Conservation (phyloP, 352 stramenopile genomes). For the Phytophthora citricola region DNA sequence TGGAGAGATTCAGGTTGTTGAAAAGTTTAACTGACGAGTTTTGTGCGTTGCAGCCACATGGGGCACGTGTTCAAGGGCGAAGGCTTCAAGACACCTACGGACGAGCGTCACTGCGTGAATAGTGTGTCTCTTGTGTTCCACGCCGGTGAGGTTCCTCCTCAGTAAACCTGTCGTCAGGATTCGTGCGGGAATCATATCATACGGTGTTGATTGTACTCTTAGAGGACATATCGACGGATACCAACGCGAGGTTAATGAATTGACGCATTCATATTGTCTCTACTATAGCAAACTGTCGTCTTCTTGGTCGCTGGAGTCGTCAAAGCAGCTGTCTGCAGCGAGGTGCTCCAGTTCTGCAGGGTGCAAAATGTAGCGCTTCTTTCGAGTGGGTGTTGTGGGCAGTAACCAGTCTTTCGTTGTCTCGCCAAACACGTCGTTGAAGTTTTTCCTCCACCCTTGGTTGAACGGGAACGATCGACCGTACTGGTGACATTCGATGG, state of each 20-base stretch:
- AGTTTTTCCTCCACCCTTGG: conserved; percentile 68
- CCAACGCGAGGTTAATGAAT: conserved; percentile 18
- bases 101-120: conserved; percentile 93
- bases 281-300: conserved; percentile 65
- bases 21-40: conserved; percentile 8
- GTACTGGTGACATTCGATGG: conserved; percentile 84
- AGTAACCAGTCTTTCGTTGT: conserved; percentile 64
- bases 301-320: conserved; percentile 55
- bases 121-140: conserved; percentile 90
- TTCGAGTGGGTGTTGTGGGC: conserved; percentile 36
- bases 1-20: conserved; percentile 1
- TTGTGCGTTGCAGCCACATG: conserved; percentile 71
- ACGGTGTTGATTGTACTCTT: conserved; percentile 8
- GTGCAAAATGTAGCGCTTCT: conserved; percentile 41
- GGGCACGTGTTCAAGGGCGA: conserved; percentile 92
- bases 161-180: conserved; percentile 26
- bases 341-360: conserved; percentile 59
- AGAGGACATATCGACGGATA: conserved; percentile 4
- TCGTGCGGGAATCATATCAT: neutral
- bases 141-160: conserved; percentile 55
- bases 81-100: conserved; percentile 86
- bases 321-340: conserved; percentile 50
- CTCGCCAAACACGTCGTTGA: conserved; percentile 59
- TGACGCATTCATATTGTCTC: conserved; percentile 9
- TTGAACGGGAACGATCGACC: conserved; percentile 71